Evolutionary conservation across 2,329 filamentous ascomycete species (phyloP), one percentile per base, ranked within the genome.

Genomic region (Alternaria sp.): DNA sequence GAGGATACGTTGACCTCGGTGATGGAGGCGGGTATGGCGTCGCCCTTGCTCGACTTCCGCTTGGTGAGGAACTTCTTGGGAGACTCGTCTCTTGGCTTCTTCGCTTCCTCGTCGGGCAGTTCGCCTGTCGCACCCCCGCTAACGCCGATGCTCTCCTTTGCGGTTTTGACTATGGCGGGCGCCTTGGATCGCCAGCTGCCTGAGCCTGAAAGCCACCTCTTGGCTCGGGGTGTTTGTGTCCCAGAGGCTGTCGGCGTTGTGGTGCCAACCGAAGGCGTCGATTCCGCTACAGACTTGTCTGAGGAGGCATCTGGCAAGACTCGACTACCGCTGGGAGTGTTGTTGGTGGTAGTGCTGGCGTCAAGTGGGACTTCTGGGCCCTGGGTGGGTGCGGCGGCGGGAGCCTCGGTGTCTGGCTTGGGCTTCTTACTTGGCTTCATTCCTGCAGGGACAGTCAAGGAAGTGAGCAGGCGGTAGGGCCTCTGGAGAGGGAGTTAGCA

Each of bases 131-230:
- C 75, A 22, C 81, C 80, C 47, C 79, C 78, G 46, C 76, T 77
- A 24, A 79, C 77, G 5, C 81, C 81, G 28, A 83, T 80, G 63
- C 78, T 83, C 66, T 84, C 81, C 26, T 75, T 76, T 8, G 80
- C 80, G 7, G 81, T 80, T 66, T 81, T 77, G n/a, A 82, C 81
- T 8, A 82, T 77, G 1, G 82, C 78, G 11, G 79, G 78, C 11
- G 82, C 80, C 70, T 84, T 84, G 26, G 77, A 75, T 7, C 78
- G 75, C 81, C 81, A 82, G 51, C 80, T 82, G 34, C 80, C 78
- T 7, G 66, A 63, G 39, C 77, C 76, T 46, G 77, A 75, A 57
- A 83, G 81, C 82, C 82, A 84, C 68, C 77, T 81, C 53, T 65
- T 69, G 53, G 71, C 71, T 7, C 64, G 71, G 55, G 65, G 68